Evolutionary conservation across 768 basidiomycete species (phyloP).

Genomic region (Tylopilus subfusipes): DNA sequence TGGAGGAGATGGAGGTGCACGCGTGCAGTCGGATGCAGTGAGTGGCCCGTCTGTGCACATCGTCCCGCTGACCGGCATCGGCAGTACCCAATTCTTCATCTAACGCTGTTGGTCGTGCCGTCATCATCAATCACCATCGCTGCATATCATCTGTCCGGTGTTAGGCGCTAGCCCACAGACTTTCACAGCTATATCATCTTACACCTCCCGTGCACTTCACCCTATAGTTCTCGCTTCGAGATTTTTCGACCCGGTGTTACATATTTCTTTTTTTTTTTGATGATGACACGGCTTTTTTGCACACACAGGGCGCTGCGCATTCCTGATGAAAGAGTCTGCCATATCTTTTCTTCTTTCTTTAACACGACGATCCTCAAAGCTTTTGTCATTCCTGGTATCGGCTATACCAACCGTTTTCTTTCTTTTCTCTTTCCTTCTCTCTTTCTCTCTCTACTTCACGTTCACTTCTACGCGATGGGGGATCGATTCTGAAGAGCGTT

Average conservation of each 20-base stretch:
- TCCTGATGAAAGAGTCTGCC: constrained; percentile 26
- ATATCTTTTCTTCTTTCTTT: neutral
- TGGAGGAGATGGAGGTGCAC: constrained; percentile 99
- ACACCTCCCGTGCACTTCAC: constrained; percentile 13
- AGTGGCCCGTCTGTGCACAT: constrained; percentile 30
- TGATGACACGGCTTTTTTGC: constrained; percentile 20
- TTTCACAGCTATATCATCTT: constrained; percentile 22
- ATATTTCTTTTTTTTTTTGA: constrained; percentile 17
- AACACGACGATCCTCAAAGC: neutral
- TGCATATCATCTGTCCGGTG: constrained; percentile 26
- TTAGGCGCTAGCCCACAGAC: constrained; percentile 31
- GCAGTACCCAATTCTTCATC: constrained; percentile 86
- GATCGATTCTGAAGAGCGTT: constrained; percentile 7
- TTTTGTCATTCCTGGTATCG: constrained; percentile 11
- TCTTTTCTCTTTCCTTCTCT: neutral
- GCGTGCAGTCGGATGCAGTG: constrained; percentile 88
- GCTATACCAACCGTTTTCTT: constrained; percentile 18
- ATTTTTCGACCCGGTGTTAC: constrained; percentile 25
- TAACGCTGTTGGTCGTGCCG: constrained; percentile 38
- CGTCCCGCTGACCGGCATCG: neutral
- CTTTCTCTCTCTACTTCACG: neutral
- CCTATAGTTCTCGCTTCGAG: constrained; percentile 15
- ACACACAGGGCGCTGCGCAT: constrained; percentile 30
- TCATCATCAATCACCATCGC: constrained; percentile 20
- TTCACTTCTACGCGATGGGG: constrained; percentile 9